Evolutionary conservation across 78 protist species (phyloP).

Genomic region (Protostelium mycophagum): DNA sequence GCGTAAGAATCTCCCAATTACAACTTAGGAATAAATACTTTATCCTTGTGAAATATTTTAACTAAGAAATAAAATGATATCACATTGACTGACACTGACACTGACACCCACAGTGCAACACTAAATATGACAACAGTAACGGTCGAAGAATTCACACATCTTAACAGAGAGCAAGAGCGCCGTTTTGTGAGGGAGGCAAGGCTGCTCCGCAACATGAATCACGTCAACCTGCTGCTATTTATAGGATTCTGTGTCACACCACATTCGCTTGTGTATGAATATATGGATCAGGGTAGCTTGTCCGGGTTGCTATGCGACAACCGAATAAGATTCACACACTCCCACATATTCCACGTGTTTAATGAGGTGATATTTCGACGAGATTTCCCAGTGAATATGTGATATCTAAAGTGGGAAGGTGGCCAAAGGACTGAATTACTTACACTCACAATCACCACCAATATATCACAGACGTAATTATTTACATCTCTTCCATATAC

Average conservation of each 20-base stretch:
- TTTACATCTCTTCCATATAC: no score
- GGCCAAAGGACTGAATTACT: not conserved
- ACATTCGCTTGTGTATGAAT: not conserved
- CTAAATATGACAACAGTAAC: not conserved
- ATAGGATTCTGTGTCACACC: not conserved
- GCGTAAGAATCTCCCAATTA: no score
- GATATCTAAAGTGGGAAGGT: no score
- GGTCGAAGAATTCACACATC: not conserved
- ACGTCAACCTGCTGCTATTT: not conserved
- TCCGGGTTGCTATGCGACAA: not conserved
- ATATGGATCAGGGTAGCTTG: not conserved
- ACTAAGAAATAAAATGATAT: no score
- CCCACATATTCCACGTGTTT: not conserved
- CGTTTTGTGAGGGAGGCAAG: not conserved
- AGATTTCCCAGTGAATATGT: no score
- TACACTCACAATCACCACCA: not conserved
- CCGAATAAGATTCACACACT: not conserved
- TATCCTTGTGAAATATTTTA: no score
- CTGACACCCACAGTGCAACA: not conserved
- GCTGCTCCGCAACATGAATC: not conserved
- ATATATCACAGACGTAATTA: not conserved
- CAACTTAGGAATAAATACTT: no score
- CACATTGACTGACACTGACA: not conserved
- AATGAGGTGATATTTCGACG: no score
- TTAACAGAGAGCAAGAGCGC: not conserved